Base-by-base conservation (phyloP, 805 yeast genomes). In the Cyberlindnera nakhonratchasimensis region DNA sequence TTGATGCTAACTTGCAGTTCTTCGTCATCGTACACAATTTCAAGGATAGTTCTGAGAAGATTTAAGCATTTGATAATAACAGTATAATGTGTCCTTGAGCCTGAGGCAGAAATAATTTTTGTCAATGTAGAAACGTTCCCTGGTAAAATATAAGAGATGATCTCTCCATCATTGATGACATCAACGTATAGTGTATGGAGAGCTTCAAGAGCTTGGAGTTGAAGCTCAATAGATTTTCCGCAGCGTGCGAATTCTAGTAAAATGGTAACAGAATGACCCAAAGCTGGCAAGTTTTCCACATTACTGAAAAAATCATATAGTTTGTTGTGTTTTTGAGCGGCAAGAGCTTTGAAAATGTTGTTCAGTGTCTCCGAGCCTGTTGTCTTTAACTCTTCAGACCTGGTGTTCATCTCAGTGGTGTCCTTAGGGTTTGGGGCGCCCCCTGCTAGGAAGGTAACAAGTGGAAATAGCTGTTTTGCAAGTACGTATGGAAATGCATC, bases 231-330 rank as follows among this genome's bases (percentile, higher is more conserved):
- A 9, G 52, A 43, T n/a, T 63, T 50, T 6, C 58, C 58, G 12
- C 55, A 57, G 11, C 53, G 42, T 0, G 69, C 42, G 10, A 65
- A 58, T 3, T 65, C 65, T 25, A 78, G 53, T 11, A 74, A 50
- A 1, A 74, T 67, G 0, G 74, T 63, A 3, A 77, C 69, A 28
- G 69, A 51, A 49, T 75, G 79, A 0, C 76, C 80, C 23, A 78
- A 37, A 2, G 72, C 60, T 0, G 79, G 74, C 3, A 75, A 54
- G 30, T 58, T 63, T 11, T 60, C 57, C 3, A 59, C 57, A 29
- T 65, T 61, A 8, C 58, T 47, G 29, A 67, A 57, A 25, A 63
- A 62, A 9, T 50, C 46, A 22, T 53, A 53, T 0, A 52, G 18
- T 12, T 56, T 53, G 0, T 48, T 25, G 11, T 54, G 42, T 39